Evolutionary conservation across 441 rosid species (phyloP).

Genomic region (Populus hybrid): DNA sequence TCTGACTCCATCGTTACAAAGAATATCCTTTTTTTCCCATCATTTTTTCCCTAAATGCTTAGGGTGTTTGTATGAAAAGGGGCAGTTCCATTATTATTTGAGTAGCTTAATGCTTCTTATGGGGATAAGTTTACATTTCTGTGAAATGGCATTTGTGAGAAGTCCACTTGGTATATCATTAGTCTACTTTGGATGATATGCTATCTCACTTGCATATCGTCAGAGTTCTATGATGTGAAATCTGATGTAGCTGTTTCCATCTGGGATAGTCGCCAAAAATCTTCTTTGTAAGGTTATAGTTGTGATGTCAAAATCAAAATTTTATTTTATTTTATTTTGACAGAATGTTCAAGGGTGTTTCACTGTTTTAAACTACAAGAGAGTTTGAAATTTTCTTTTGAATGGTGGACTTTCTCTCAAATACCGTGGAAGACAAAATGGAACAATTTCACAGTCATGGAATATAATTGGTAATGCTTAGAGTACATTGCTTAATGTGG

Average conservation of each 20-base stretch:
- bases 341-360: neutral
- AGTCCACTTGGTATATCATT: neutral
- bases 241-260: neutral
- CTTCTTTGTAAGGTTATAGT: neutral
- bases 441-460: neutral
- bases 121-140: neutral
- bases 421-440: neutral
- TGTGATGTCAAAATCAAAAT: neutral
- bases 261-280: neutral
- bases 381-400: neutral
- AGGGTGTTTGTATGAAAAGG: neutral
- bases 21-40: conserved; percentile 51
- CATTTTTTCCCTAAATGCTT: neutral
- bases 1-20: conserved; percentile 63
- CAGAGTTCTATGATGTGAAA: neutral
- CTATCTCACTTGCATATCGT: neutral
- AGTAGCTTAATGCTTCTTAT: neutral
- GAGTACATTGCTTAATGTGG: neutral
- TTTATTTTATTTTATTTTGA: neutral
- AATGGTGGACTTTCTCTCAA: neutral
- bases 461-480: neutral
- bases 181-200: neutral
- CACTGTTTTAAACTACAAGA: neutral
- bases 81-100: neutral
- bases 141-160: neutral